Evolutionary conservation across 1,284 basidiomycete species (phyloP), one percentile per base, ranked within the genome.

Genomic region (Agroathelia rolfsii): DNA sequence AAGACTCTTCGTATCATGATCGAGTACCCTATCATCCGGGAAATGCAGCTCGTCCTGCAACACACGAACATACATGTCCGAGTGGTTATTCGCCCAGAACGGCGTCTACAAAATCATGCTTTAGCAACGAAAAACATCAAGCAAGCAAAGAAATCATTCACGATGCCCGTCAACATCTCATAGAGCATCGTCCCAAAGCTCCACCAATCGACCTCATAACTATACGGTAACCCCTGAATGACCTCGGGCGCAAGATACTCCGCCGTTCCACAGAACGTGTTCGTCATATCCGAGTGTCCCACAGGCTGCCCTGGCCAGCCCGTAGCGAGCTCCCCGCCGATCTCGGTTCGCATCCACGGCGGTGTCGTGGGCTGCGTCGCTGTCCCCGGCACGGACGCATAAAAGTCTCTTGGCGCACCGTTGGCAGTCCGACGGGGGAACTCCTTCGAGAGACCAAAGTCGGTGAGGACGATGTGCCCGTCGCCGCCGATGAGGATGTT

Each of bases 131-230:
- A 38, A 39, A 27, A 38, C 35, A 39, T 30, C 22, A 40, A 13
- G 34, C 25, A 41, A n/a, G 30, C 30, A 36, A 20, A 23, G 36
- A 17, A 32, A 30, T 17, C 9, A 76, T 82, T 64, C 54, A 87
- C 84, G 43, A 87, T 85, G 21, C 87, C 88, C 24, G 81, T 85
- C 54, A 89, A 62, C 77, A 94, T 93, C 62, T 97, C 94, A 54
- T 86, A 92, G 37, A 96, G 62, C 82, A 97, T 95, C 40, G 92
- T 96, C 12, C 93, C 93, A 48, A 95, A 85, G 43, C 84, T 86
- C 92, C 93, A 97, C 87, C 90, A 94, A 53, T 97, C 93, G 13
- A 94, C 89, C 46, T 93, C 87, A 50, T 93, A 96, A 41, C 83
- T 83, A 56, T 97, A 96, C 12, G 85, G 74, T 42, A 85, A 59